Conservation (phyloP, 2,329 filamentous ascomycete species). For the Myriosclerotinia curreyana region DNA sequence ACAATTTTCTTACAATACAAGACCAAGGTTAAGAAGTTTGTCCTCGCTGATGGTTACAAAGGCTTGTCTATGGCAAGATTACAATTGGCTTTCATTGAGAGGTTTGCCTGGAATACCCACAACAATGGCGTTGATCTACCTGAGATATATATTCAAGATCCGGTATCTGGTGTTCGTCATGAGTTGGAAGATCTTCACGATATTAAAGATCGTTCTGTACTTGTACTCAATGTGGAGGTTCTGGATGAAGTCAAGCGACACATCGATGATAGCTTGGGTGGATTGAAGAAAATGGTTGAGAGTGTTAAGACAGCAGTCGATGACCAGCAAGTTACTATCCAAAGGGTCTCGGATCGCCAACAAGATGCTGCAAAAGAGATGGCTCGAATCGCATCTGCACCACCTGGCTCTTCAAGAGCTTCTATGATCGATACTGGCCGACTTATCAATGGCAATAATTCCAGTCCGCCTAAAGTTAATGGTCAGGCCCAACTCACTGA, state of each 20-base stretch:
- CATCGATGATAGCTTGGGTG: constrained; percentile 85
- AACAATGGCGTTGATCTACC: constrained; percentile 88
- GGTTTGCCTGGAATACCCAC: constrained; percentile 98
- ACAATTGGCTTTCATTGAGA: constrained; percentile 96
- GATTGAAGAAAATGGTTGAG: constrained; percentile 78
- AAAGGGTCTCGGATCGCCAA: constrained; percentile 85
- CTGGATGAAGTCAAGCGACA: constrained; percentile 96
- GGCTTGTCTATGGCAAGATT: constrained; percentile 84
- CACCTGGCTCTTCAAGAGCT: constrained; percentile 31
- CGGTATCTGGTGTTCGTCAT: constrained; percentile 91
- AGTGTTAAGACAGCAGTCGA: constrained; percentile 80
- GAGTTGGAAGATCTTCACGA: constrained; percentile 91
- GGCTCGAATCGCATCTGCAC: constrained; percentile 47
- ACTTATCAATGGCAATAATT: constrained; percentile 30
- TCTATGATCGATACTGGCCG: constrained; percentile 34
- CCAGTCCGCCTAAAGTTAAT: constrained; percentile 35
- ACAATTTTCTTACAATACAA: constrained; percentile 96
- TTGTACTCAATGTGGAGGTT: constrained; percentile 91
- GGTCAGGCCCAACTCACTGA: constrained; percentile 66
- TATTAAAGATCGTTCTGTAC: constrained; percentile 89
- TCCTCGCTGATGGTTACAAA: constrained; percentile 77
- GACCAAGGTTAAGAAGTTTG: constrained; percentile 94
- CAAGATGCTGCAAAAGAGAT: constrained; percentile 87
- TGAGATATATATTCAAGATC: constrained; percentile 97
- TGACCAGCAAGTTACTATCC: constrained; percentile 76